Conservation (phyloP, 306 rosid genomes). For the Parietaria judaica region DNA sequence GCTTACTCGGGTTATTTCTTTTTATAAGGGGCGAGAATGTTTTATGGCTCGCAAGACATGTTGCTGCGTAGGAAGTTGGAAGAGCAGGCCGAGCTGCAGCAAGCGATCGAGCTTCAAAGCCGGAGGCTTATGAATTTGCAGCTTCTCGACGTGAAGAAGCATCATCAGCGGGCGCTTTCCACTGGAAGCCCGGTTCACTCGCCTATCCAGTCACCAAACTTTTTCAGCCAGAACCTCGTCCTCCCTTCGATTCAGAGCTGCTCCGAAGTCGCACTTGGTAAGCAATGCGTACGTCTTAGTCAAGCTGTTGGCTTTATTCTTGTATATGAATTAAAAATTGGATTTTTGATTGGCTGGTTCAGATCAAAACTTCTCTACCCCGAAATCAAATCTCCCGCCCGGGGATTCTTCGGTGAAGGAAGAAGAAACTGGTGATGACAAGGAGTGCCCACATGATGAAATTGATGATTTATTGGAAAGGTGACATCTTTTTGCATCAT, state of each 20-base stretch:
- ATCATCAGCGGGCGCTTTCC: constrained; percentile 63
- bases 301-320: neutral
- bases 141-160: constrained; percentile 86
- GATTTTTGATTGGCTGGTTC: neutral
- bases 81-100: constrained; percentile 88
- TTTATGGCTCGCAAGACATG: constrained; percentile 70
- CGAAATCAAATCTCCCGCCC: constrained; percentile 20
- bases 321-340: neutral
- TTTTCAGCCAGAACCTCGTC: constrained; percentile 41
- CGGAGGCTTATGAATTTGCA: constrained; percentile 78
- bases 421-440: constrained; percentile 31
- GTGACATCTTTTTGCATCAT: constrained; percentile 30
- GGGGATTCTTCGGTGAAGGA: constrained; percentile 16
- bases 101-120: constrained; percentile 80
- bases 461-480: constrained; percentile 60
- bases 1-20: neutral
- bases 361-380: constrained; percentile 41
- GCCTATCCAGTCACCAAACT: constrained; percentile 56
- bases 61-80: constrained; percentile 88
- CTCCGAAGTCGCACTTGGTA: constrained; percentile 53
- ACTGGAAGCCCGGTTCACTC: constrained; percentile 67
- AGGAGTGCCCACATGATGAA: constrained; percentile 43
- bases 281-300: neutral
- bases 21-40: constrained; percentile 82
- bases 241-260: constrained; percentile 39